Conservation (phyloP, 176 grass and related monocot genomes). For the Juncus inflexus region DNA sequence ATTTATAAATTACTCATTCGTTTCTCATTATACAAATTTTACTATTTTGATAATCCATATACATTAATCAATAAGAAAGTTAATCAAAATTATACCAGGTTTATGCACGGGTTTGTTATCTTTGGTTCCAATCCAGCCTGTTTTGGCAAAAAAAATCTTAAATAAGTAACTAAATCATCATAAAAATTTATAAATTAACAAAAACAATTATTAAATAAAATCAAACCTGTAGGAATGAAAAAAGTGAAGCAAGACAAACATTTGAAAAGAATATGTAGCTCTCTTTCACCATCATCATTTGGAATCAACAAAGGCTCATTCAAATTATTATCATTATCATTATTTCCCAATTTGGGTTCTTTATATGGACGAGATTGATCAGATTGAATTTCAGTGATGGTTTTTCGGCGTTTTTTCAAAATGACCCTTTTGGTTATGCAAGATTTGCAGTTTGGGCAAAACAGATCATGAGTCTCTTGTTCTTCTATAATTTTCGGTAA, state of each 20-base stretch:
- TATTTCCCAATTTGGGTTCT: conserved; percentile 19
- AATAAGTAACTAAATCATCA: background rate
- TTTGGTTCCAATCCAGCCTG: conserved; percentile 47
- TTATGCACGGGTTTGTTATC: background rate
- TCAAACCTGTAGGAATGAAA: conserved; percentile 77
- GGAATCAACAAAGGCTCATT: background rate
- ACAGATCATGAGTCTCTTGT: conserved; percentile 86
- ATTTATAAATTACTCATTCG: too few species aligned
- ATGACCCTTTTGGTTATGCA: conserved; percentile 89
- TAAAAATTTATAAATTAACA: background rate
- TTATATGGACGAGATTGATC: conserved; percentile 35
- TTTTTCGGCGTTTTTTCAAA: conserved; percentile 77
- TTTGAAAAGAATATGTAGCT: conserved; percentile 55
- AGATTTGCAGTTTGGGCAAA: conserved; percentile 75
- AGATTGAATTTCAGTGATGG: conserved; percentile 17
- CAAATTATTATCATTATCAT: background rate
- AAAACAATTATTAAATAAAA: background rate
- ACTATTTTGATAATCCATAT: too few species aligned
- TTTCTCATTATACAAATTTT: too few species aligned
- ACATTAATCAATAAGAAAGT: too few species aligned
- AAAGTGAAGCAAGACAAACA: conserved; percentile 90
- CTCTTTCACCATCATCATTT: conserved; percentile 11
- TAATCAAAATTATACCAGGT: too few species aligned
- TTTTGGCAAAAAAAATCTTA: conserved; percentile 22
- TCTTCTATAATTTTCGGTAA: conserved; percentile 59